A percentile compares a stretch with the other conserved stretches of the same genome.
Conservation (phyloP, 306 rosid species). For the Elaeagnus macrophylla region DNA sequence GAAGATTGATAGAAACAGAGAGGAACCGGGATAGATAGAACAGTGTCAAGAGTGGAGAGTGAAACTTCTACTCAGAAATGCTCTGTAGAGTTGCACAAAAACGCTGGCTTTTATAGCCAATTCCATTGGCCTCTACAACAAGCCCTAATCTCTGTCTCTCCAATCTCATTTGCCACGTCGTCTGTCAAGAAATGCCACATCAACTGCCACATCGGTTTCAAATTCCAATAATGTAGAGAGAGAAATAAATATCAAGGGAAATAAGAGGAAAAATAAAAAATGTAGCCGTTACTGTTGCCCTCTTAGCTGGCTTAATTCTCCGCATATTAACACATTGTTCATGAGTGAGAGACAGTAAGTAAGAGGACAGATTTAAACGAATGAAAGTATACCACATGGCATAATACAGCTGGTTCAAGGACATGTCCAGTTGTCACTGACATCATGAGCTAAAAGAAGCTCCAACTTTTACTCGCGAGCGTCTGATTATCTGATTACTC, state of each 20-base stretch:
- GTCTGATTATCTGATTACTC: conserved; percentile 3
- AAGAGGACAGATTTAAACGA: conserved; percentile 14
- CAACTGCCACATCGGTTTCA: conserved; percentile 33
- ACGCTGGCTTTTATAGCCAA: conserved; percentile 31
- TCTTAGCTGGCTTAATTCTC: conserved; percentile 60
- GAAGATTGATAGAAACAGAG: background rate
- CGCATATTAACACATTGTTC: conserved; percentile 6
- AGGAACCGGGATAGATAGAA: background rate
- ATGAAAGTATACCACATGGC: conserved; percentile 1
- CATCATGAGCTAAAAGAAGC: conserved; percentile 7
- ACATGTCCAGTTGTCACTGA: conserved; percentile 50
- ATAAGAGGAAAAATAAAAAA: conserved; percentile 11
- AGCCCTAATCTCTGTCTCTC: conserved; percentile 9
- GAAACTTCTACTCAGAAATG: conserved; percentile 26
- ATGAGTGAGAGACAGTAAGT: conserved; percentile 13
- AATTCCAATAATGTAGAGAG: conserved; percentile 18
- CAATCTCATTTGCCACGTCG: conserved; percentile 28
- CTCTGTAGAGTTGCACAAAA: conserved; percentile 8
- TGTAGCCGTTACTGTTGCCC: conserved; percentile 45
- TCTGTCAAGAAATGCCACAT: conserved; percentile 12
- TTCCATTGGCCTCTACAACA: conserved; percentile 32
- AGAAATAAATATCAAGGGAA: background rate
- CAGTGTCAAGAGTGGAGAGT: conserved; percentile 8
- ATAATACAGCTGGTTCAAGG: conserved; percentile 37
- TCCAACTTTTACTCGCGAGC: conserved; percentile 19